A percentile compares a stretch with the other conserved stretches of the same genome.
phyloP scores from a whole-genome alignment of 805 yeast species.

The Kuraishia cidri region DNA sequence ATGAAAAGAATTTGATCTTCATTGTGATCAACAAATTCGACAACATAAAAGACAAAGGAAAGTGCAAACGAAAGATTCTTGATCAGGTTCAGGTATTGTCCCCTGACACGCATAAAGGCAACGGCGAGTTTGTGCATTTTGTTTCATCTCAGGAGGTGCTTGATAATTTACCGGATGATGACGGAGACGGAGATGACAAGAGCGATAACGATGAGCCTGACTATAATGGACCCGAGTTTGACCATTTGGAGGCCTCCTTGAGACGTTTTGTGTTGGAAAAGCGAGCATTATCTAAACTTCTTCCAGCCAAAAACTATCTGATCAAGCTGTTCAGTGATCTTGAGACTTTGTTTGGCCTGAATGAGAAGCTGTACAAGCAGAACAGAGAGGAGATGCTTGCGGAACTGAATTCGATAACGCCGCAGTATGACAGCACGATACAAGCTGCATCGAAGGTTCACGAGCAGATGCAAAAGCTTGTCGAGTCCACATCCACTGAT shows the following conservation, averaged over 20 bases:
- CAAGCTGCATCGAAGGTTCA: slow-evolving; percentile 42
- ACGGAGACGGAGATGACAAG: slow-evolving; percentile 26
- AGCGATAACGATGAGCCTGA: slow-evolving; percentile 19
- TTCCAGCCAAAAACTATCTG: slow-evolving; percentile 89
- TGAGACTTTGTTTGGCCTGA: slow-evolving; percentile 47
- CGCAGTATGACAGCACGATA: slow-evolving; percentile 49
- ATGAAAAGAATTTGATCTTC: slow-evolving; percentile 85
- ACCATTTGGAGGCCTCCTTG: slow-evolving; percentile 73
- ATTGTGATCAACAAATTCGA: slow-evolving; percentile 94
- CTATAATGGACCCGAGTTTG: slow-evolving; percentile 55
- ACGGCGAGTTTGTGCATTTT: slow-evolving; percentile 90
- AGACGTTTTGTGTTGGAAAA: slow-evolving; percentile 84
- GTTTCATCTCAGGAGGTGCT: slow-evolving; percentile 56
- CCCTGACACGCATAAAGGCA: slow-evolving; percentile 85
- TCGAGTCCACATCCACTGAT: slow-evolving; percentile 50
- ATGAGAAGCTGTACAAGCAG: slow-evolving; percentile 40
- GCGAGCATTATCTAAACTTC: slow-evolving; percentile 76
- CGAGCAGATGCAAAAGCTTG: slow-evolving; percentile 49
- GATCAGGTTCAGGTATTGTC: slow-evolving; percentile 80
- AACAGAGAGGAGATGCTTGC: slow-evolving; percentile 37
- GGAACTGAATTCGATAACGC: slow-evolving; percentile 50
- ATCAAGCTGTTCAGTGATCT: slow-evolving; percentile 63
- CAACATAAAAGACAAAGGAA: slow-evolving; percentile 68
- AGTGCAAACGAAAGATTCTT: slow-evolving; percentile 69
- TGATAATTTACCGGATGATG: slow-evolving; percentile 24